Percentiles rank a stretch among this genome's conserved stretches.
Evolutionary conservation across 2,329 filamentous ascomycete species (phyloP).

Genomic region (Torrubiella hemipterigena): DNA sequence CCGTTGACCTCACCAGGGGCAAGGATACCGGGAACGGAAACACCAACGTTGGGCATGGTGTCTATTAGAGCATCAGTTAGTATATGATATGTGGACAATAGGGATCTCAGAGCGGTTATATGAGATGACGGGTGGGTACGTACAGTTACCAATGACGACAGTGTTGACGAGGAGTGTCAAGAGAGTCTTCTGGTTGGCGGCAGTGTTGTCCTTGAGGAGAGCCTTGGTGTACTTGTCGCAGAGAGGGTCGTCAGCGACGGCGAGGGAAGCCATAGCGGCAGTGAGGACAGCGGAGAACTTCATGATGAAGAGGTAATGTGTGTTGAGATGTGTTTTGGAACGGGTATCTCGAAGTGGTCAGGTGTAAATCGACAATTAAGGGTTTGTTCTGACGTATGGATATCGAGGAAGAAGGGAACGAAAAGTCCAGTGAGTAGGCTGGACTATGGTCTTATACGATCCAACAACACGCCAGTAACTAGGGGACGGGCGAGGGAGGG

Average conservation of each 20-base stretch:
- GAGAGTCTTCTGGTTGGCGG: slow-evolving; percentile 42
- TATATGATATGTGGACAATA: slow-evolving; percentile 1
- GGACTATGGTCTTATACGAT: too few species aligned
- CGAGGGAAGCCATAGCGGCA: slow-evolving; percentile 10
- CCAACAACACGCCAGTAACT: too few species aligned
- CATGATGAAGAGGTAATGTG: slow-evolving; percentile 15
- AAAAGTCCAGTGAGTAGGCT: too few species aligned
- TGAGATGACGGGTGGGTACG: slow-evolving; percentile 6
- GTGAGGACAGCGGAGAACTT: slow-evolving; percentile 11
- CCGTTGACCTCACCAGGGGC: slow-evolving; percentile 35
- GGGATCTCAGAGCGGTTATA: not conserved
- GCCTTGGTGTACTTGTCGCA: slow-evolving; percentile 54
- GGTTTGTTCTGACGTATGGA: too few species aligned
- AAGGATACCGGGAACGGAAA: slow-evolving; percentile 46
- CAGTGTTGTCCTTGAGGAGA: slow-evolving; percentile 46
- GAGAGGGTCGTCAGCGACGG: slow-evolving; percentile 30
- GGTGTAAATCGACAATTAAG: too few species aligned
- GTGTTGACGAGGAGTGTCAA: slow-evolving; percentile 49
- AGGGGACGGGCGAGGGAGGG: too few species aligned
- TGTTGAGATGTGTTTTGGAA: too few species aligned
- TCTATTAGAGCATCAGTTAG: slow-evolving; percentile 20
- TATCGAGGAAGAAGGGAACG: too few species aligned
- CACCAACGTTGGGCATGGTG: slow-evolving; percentile 37
- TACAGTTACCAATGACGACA: slow-evolving; percentile 51
- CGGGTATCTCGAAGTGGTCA: too few species aligned